These are phyloP conservation scores for Corynespora cassiicola DNA, from an alignment of 2,329 filamentous ascomycete species.

Conservation along the genomic window DNA sequence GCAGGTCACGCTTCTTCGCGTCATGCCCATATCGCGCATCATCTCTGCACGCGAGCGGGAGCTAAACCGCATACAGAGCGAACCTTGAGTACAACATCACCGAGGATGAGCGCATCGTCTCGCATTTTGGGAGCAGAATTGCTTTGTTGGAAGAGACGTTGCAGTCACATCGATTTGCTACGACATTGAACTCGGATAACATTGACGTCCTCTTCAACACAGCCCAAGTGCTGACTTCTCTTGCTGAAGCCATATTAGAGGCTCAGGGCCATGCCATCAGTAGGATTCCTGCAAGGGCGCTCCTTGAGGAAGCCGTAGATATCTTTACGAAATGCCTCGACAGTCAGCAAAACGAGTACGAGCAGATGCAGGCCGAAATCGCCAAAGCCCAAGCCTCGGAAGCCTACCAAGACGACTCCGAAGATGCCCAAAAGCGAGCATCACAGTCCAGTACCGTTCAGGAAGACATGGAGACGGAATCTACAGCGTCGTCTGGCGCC, in stretches of 20 bases:
- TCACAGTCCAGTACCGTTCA: too few relatives aligned
- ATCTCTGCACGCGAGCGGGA: too few relatives aligned
- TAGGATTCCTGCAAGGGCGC: conserved; percentile 55
- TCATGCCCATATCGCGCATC: too few relatives aligned
- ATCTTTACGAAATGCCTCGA: conserved; percentile 61
- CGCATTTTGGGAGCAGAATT: conserved; percentile 61
- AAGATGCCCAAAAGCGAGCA: conserved; percentile 14
- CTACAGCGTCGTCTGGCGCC: conserved; percentile 40
- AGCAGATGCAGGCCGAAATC: conserved; percentile 44
- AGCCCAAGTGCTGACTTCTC: conserved; percentile 70
- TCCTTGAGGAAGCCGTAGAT: conserved; percentile 67
- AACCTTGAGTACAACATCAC: conserved; percentile 73
- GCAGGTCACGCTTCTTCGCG: too few relatives aligned
- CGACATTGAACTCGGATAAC: conserved; percentile 66
- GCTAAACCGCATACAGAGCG: conserved; percentile 56
- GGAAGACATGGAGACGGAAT: conserved; percentile 31
- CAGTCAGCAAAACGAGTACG: conserved; percentile 53
- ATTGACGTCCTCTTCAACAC: conserved; percentile 75
- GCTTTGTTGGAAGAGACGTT: conserved; percentile 67
- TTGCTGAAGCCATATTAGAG: conserved; percentile 67
- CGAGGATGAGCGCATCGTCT: conserved; percentile 68
- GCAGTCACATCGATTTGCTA: conserved; percentile 68
- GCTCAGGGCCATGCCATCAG: conserved; percentile 50
- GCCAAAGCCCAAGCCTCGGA: conserved; percentile 36
- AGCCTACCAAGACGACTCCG: conserved; percentile 26